Conservation (phyloP, 345 rosid species). For the Salix brachista region DNA sequence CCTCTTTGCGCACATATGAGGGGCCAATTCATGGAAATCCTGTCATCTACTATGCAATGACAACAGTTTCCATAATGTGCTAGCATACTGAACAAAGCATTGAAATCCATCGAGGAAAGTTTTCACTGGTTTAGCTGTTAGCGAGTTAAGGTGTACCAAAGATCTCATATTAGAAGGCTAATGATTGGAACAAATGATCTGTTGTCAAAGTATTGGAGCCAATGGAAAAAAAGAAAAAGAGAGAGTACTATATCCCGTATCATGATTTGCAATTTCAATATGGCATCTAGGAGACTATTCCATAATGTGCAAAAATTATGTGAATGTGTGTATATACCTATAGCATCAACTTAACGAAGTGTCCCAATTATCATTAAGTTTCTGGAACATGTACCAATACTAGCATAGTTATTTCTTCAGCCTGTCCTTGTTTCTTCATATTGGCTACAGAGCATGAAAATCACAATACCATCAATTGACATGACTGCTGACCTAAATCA, state of each 20-base stretch:
- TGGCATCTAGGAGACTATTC: background rate
- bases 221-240: background rate
- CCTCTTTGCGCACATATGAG: background rate
- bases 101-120: background rate
- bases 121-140: background rate
- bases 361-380: background rate
- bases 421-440: background rate
- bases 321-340: background rate
- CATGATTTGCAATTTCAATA: background rate
- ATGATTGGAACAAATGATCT: background rate
- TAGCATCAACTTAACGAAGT: background rate
- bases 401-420: background rate
- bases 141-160: background rate
- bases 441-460: background rate
- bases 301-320: background rate
- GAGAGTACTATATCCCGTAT: background rate
- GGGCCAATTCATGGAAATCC: background rate
- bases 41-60: background rate
- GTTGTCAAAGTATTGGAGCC: background rate
- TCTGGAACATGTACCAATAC: background rate
- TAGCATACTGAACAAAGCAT: background rate
- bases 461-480: background rate
- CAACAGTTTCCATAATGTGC: background rate
- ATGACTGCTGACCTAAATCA: constrained; percentile 1
- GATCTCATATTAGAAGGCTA: background rate